phyloP scores from a whole-genome alignment of 192 early-diverging fungal species.

The Gonapodya prolifera region DNA sequence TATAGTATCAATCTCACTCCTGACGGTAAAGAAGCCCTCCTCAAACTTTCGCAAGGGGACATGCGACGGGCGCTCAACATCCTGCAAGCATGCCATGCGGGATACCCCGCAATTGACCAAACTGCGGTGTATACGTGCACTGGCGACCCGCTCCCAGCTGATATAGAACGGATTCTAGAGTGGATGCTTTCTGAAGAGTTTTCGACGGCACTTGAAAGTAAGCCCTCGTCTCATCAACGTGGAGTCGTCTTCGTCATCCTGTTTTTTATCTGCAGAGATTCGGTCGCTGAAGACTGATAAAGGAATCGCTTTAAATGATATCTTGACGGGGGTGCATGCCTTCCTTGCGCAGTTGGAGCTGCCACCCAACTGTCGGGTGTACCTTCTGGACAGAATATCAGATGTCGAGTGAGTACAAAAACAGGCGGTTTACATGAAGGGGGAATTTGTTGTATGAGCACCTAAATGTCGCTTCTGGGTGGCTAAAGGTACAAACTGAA shows the following conservation, averaged over 20 bases:
- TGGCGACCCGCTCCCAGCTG: constrained; percentile 74
- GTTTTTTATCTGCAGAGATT: constrained; percentile 39
- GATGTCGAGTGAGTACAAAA: constrained; percentile 66
- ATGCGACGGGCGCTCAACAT: constrained; percentile 96
- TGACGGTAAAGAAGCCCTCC: constrained; percentile 65
- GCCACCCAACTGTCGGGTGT: constrained; percentile 47
- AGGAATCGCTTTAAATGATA: constrained; percentile 83
- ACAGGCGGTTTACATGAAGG: neutral
- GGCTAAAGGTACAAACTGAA: constrained; percentile 65
- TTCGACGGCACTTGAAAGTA: constrained; percentile 53
- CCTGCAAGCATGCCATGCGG: constrained; percentile 83
- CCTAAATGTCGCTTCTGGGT: no score
- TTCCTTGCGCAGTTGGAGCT: constrained; percentile 59
- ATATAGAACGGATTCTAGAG: constrained; percentile 62
- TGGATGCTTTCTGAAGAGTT: constrained; percentile 83
- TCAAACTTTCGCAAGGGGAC: constrained; percentile 81
- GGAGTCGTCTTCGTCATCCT: no score
- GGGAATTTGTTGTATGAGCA: neutral
- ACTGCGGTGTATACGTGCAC: constrained; percentile 84
- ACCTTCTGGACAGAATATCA: constrained; percentile 67
- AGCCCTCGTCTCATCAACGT: constrained; percentile 8
- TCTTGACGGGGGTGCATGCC: constrained; percentile 65
- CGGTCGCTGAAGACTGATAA: constrained; percentile 60
- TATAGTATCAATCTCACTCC: constrained; percentile 62
- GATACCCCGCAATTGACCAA: constrained; percentile 60